A percentile compares a stretch with the other conserved stretches of the same genome.
phyloP scores from a whole-genome alignment of 495 filamentous ascomycete species.

The Penicillium samsonianum region DNA sequence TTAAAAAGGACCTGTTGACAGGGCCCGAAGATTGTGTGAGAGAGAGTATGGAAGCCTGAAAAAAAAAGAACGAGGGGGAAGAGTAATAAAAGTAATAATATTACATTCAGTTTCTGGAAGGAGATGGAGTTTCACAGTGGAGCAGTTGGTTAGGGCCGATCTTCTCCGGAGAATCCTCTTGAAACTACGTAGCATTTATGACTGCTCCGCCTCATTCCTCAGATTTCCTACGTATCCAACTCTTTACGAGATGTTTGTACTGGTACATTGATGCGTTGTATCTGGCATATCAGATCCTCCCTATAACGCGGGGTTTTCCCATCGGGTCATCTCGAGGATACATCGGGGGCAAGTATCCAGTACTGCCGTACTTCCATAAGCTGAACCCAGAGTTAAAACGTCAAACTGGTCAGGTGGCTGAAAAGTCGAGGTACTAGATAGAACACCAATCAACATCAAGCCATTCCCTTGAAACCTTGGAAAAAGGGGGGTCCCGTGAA shows the following conservation, averaged over 20 bases:
- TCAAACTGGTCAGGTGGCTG: constrained; percentile 20
- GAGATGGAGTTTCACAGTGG: constrained; percentile 33
- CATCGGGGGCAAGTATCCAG: constrained; percentile 4
- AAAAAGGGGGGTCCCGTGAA: constrained; percentile 6
- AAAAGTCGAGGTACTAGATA: constrained; percentile 4
- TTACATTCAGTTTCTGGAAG: constrained; percentile 25
- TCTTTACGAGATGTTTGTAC: not conserved
- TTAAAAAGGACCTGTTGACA: constrained; percentile 11
- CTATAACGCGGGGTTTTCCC: not conserved
- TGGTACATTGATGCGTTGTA: not conserved
- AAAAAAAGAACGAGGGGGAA: constrained; percentile 5
- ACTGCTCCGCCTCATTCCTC: not conserved
- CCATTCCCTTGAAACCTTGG: constrained; percentile 1
- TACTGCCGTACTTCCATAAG: not conserved
- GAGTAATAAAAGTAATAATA: constrained; percentile 13
- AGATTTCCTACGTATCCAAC: constrained; percentile 3
- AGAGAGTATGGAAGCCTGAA: constrained; percentile 14
- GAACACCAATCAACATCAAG: constrained; percentile 11
- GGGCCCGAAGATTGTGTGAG: not conserved
- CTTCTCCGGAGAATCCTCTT: constrained; percentile 33
- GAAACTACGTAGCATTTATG: not conserved
- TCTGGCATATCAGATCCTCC: not conserved
- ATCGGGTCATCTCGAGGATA: not conserved
- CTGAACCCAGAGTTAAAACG: not conserved
- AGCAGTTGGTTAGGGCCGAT: constrained; percentile 28